These are phyloP conservation scores for Leishmania amazonensis DNA, from an alignment of 208 protist genomes.

Conservation along the genomic window DNA sequence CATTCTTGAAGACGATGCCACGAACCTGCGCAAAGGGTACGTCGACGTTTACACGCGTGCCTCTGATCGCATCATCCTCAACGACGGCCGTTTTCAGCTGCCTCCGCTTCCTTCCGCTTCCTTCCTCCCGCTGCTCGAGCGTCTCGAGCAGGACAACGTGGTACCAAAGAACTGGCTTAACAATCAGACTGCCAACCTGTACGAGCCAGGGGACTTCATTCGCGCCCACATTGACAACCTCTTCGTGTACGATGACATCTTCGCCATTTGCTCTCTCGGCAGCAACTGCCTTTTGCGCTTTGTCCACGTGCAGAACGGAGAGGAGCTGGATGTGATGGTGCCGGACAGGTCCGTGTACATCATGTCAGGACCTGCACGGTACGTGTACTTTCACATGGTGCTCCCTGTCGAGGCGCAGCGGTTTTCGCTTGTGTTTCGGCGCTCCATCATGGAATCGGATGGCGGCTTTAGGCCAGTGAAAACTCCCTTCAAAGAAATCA, in stretches of 20 bases:
- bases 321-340: slow-evolving; percentile 86
- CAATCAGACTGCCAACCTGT: slow-evolving; percentile 91
- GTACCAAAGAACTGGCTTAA: slow-evolving; percentile 83
- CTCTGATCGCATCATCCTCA: slow-evolving; percentile 76
- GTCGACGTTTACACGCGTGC: slow-evolving; percentile 84
- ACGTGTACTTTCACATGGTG: slow-evolving; percentile 93
- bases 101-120: slow-evolving; percentile 71
- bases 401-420: slow-evolving; percentile 84
- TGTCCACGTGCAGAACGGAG: slow-evolving; percentile 90
- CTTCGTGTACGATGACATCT: slow-evolving; percentile 92
- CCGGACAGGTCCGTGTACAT: slow-evolving; percentile 87
- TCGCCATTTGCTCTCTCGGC: slow-evolving; percentile 81
- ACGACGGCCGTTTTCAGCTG: slow-evolving; percentile 88
- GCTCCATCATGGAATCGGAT: slow-evolving; percentile 89
- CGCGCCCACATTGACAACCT: slow-evolving; percentile 91
- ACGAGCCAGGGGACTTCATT: slow-evolving; percentile 89
- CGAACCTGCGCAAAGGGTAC: slow-evolving; percentile 71
- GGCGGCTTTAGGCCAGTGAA: slow-evolving; percentile 74
- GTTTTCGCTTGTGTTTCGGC: slow-evolving; percentile 85
- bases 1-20: slow-evolving; percentile 62
- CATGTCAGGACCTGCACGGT: slow-evolving; percentile 84
- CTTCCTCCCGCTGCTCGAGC: slow-evolving; percentile 70
- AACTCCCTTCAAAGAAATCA: slow-evolving; percentile 69
- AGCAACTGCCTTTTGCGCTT: slow-evolving; percentile 80
- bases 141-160: slow-evolving; percentile 79